Base-by-base conservation (phyloP, 2,329 filamentous ascomycete species). In the Hymenotorrendiella dingleyae region DNA sequence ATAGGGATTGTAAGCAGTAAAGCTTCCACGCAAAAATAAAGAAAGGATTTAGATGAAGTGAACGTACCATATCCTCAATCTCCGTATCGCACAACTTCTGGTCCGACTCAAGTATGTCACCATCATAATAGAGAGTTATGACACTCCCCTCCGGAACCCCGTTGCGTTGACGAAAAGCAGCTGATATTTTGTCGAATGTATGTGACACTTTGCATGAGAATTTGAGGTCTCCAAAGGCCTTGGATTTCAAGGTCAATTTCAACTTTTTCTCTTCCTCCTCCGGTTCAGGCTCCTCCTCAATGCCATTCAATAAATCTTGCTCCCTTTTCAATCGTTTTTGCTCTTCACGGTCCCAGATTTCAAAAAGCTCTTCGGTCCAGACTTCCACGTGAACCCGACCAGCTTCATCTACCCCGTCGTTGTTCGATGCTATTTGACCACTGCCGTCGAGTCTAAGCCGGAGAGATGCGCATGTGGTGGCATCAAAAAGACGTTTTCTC, bases 331-430 rank as follows among this genome's bases (percentile, higher is more conserved):
- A 24, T 23, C 43, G 41, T 1, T 44, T 49, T 16, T 38, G 50
- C 9, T 45, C 34, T 29, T 32, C 36, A 14, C 47, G 42, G 26
- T 56, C 43, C 16, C 50, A 46, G 23, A 69, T 65, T 39, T 65
- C 63, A 49, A 78, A 83, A 2, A 76, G 63, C 9, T 84, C 78
- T 6, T 78, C 69, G 0, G 85, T 91, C 74, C 86, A 87, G 6
- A 84, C 85, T 61, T 90, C 82, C 49, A 94, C 72, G 52, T 84
- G 75, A n/a, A 94, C 73, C 40, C 75, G 74, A 10, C 71, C 69
- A 19, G 74, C 72, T 3, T 69, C 63, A 40, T 59, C 52, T 16
- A 75, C 73, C 2, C 74, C 72, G 7, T 65, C 59, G 22, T 58
- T 60, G 9, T 60, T 55, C 5, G 50, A 38, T 6, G 40, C 33